Percentiles rank a stretch among this genome's conserved stretches.
Conservation (phyloP, 306 rosid species). For the Alnus glutinosa region DNA sequence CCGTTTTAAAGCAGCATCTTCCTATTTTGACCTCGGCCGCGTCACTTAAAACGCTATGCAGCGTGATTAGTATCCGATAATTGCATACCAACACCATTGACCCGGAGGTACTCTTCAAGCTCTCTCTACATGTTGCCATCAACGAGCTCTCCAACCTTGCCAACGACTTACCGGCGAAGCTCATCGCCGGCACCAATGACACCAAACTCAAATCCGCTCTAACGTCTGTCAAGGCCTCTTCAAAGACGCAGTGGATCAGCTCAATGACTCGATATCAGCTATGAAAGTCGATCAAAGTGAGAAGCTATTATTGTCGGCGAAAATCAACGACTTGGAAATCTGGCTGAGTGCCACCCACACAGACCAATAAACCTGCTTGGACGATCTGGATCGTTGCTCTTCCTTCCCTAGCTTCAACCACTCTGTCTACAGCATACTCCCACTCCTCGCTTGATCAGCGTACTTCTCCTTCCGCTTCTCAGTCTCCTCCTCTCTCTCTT, state of each 20-base stretch:
- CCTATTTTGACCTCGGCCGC: constrained; percentile 70
- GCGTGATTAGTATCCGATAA: constrained; percentile 60
- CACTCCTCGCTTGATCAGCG: too few relatives aligned
- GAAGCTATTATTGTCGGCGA: constrained; percentile 32
- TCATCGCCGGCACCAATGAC: constrained; percentile 27
- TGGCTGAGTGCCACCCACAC: constrained; percentile 81
- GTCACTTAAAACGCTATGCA: constrained; percentile 69
- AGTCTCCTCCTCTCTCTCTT: too few relatives aligned
- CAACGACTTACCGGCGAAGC: background rate
- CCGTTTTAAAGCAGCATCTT: too few relatives aligned
- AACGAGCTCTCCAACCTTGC: constrained; percentile 54
- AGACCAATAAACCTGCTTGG: constrained; percentile 80
- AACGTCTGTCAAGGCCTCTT: constrained; percentile 47
- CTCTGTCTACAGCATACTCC: too few relatives aligned
- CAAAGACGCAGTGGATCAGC: constrained; percentile 56
- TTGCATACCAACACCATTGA: constrained; percentile 75
- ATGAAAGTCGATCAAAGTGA: constrained; percentile 28
- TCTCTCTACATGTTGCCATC: constrained; percentile 75
- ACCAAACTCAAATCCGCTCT: constrained; percentile 30
- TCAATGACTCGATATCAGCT: constrained; percentile 61
- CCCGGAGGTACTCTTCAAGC: constrained; percentile 62
- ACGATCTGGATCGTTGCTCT: too few relatives aligned
- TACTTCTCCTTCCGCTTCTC: too few relatives aligned
- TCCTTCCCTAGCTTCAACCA: too few relatives aligned
- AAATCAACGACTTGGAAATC: constrained; percentile 47